These are phyloP conservation scores for Kodamaea kakaduensis DNA, from an alignment of 805 yeast species.

Conservation along the genomic window DNA sequence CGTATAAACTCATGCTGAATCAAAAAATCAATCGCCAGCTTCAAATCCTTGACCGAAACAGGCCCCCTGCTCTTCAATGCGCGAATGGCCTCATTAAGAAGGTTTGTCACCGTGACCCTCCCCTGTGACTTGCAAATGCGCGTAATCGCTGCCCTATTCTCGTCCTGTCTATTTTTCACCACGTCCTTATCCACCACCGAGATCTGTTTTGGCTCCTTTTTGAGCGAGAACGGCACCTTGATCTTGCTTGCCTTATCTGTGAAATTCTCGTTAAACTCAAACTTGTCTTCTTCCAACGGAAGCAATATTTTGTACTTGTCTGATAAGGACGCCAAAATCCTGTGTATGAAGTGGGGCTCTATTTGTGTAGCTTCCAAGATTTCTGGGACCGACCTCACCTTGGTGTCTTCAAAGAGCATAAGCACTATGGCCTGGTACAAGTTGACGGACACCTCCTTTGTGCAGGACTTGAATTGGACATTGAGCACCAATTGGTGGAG, in stretches of 20 bases:
- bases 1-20: slow-evolving; percentile 32
- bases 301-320: slow-evolving; percentile 30
- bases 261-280: slow-evolving; percentile 22
- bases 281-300: slow-evolving; percentile 9
- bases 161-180: slow-evolving; percentile 24
- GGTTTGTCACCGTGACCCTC: slow-evolving; percentile 20
- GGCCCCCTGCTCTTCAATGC: slow-evolving; percentile 21
- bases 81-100: slow-evolving; percentile 26
- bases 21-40: slow-evolving; percentile 31
- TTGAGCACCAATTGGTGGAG: slow-evolving; percentile 38
- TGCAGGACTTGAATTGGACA: slow-evolving; percentile 27
- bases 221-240: slow-evolving; percentile 26
- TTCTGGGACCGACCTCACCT: slow-evolving; percentile 17
- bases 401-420: slow-evolving; percentile 31
- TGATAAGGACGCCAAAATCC: slow-evolving; percentile 27
- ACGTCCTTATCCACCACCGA: slow-evolving; percentile 9
- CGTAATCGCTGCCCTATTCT: slow-evolving; percentile 25
- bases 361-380: slow-evolving; percentile 29
- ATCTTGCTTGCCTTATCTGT: slow-evolving; percentile 26
- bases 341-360: slow-evolving; percentile 25
- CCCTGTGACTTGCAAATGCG: slow-evolving; percentile 30
- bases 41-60: slow-evolving; percentile 27
- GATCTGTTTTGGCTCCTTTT: slow-evolving; percentile 7
- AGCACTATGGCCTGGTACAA: slow-evolving; percentile 43
- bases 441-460: slow-evolving; percentile 35